Evolutionary conservation across 2,329 filamentous ascomycete species (phyloP).

Genomic region (Talaromyces sp.): DNA sequence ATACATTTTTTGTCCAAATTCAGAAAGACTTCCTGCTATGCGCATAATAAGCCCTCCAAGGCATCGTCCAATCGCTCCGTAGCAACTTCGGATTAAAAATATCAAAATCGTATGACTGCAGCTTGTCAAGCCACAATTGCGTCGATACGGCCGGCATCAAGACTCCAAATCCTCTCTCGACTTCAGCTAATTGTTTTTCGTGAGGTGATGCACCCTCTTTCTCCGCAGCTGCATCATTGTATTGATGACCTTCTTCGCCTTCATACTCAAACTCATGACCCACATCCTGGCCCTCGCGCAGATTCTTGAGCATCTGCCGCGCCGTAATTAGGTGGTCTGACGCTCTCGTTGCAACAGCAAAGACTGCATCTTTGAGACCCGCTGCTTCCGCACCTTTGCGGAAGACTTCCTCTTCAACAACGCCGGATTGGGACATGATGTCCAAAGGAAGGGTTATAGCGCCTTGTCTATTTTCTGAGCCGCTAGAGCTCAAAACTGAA

Average conservation of each 20-base stretch:
- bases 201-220: slow-evolving; percentile 5
- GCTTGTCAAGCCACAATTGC: slow-evolving; percentile 69
- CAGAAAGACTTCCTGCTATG: slow-evolving; percentile 54
- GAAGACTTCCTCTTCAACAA: slow-evolving; percentile 87
- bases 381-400: slow-evolving; percentile 72
- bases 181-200: slow-evolving; percentile 46
- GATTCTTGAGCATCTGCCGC: slow-evolving; percentile 80
- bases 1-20: slow-evolving; percentile 10
- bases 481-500: slow-evolving; percentile 37
- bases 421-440: slow-evolving; percentile 75
- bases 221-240: slow-evolving; percentile 25
- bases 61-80: slow-evolving; percentile 74
- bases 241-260: slow-evolving; percentile 66
- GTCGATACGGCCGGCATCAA: slow-evolving; percentile 77
- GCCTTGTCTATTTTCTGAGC: slow-evolving; percentile 51
- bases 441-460: slow-evolving; percentile 80
- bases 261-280: slow-evolving; percentile 89
- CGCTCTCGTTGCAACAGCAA: slow-evolving; percentile 85
- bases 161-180: slow-evolving; percentile 70
- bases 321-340: slow-evolving; percentile 95
- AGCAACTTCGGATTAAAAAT: slow-evolving; percentile 64
- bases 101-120: slow-evolving; percentile 83
- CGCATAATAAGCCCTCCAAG: slow-evolving; percentile 70
- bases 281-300: slow-evolving; percentile 68
- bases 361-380: slow-evolving; percentile 84